Base-by-base conservation (phyloP, 2,329 filamentous ascomycete genomes). In the Nigrospora oryzae region DNA sequence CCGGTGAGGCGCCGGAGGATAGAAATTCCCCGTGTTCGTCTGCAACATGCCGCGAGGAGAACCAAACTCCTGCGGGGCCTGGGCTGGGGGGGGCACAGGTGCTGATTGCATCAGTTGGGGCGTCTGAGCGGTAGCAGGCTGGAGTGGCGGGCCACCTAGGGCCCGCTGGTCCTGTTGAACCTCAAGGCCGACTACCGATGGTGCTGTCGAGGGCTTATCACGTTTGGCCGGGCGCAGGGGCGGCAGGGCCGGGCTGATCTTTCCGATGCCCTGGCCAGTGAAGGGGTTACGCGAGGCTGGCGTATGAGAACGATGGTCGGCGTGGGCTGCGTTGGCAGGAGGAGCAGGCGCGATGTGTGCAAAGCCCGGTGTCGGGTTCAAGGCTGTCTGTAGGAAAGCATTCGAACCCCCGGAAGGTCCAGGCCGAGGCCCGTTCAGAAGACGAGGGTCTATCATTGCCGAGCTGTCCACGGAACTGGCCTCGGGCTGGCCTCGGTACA, bases 381-480 rank as follows among this genome's bases (percentile, higher is more conserved):
- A 50, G 1, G 65, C 63, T 4, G 65, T 67, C 40, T 64, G 59
- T 8, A 67, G 46, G 49, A 67, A 67, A 5, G 59, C 52, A 45
- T 61, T 63, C 6, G 56, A 44, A 6, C 55, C 49, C 6, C 49
- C 47, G 8, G 49, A 48, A 4, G 47, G 45, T 11, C 3, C 45
- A 4, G 50, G 56, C 36, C 47, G 53, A 47, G 46, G 35, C 11
- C 43, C 47, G 13, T 53, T 51, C 37, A 56, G 50, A 31, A 59
- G 51, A 38, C 53, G 55, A 28, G 58, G 58, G 31, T 60, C 58
- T 37, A 59, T 56, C 57, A 59, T 57, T 8, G 52, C 42, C 33
- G 50, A 48, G 35, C 55, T 53, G 17, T 39, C 50, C 36, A 46
- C 42, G 11, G 43, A 32, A 10, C 38, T 32, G 6, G 37, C 19